phyloP scores from a whole-genome alignment of 2,329 filamentous ascomycete species.

The Xylariaceae sp. region DNA sequence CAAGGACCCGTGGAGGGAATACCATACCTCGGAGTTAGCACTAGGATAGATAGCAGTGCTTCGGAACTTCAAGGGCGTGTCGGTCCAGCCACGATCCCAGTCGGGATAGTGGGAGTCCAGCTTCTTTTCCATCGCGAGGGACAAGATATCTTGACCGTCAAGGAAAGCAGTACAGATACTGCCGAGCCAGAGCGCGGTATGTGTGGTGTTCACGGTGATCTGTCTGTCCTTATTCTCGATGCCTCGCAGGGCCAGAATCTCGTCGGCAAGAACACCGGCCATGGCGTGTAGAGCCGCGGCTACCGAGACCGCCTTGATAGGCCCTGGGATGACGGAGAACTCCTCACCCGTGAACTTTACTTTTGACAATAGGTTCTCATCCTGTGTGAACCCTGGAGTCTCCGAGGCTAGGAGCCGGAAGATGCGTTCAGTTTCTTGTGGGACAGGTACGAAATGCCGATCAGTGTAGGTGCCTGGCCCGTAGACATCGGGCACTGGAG shows the following conservation, averaged over 20 bases:
- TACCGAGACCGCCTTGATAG: constrained; percentile 30
- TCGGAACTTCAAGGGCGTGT: constrained; percentile 30
- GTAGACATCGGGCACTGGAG: constrained; percentile 22
- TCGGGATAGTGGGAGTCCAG: constrained; percentile 29
- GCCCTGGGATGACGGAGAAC: constrained; percentile 29
- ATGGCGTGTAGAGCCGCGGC: constrained; percentile 11
- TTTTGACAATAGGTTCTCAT: constrained; percentile 21
- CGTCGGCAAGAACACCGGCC: constrained; percentile 8
- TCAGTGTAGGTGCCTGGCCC: constrained; percentile 21
- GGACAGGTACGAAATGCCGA: constrained; percentile 20
- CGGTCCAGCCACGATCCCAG: constrained; percentile 23
- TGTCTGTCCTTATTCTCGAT: constrained; percentile 12
- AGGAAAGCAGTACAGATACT: constrained; percentile 34
- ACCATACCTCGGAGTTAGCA: constrained; percentile 40
- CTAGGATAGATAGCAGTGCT: constrained; percentile 44
- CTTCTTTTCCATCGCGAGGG: constrained; percentile 24
- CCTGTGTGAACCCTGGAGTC: constrained; percentile 30
- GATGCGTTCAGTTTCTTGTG: constrained; percentile 27
- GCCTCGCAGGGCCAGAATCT: constrained; percentile 11
- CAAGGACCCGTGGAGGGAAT: constrained; percentile 47
- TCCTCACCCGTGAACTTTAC: constrained; percentile 28
- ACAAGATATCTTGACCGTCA: constrained; percentile 30
- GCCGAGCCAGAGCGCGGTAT: constrained; percentile 40
- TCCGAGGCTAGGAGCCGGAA: constrained; percentile 25
- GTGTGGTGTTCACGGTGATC: constrained; percentile 42